These are phyloP conservation scores for Aspergillus ellipticus DNA, from an alignment of 495 filamentous ascomycete species.

Conservation along the genomic window DNA sequence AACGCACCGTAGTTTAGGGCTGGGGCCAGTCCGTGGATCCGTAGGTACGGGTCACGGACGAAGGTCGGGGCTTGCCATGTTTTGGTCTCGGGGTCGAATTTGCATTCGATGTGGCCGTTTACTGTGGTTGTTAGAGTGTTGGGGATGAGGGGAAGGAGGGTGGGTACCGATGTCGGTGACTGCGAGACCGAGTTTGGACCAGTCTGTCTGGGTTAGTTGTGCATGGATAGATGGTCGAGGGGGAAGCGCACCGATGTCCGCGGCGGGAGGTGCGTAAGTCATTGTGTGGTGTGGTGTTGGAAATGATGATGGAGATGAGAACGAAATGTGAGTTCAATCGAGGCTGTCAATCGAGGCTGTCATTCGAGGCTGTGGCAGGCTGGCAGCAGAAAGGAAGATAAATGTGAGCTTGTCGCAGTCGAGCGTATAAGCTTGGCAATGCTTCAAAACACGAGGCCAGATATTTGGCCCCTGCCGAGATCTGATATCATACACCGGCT, in stretches of 20 bases:
- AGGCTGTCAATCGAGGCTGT: no score
- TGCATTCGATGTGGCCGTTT: constrained; percentile 45
- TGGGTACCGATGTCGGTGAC: neutral
- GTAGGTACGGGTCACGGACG: constrained; percentile 38
- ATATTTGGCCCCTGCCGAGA: no score
- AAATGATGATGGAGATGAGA: neutral
- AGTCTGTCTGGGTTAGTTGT: neutral
- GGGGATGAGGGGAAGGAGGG: neutral
- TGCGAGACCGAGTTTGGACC: neutral
- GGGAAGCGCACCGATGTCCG: neutral
- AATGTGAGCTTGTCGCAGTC: no score
- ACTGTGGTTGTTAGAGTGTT: constrained; percentile 18
- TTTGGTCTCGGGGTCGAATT: constrained; percentile 28
- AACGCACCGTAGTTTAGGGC: constrained; percentile 39
- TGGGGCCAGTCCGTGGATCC: constrained; percentile 41
- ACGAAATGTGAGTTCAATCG: no score
- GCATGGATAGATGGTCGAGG: neutral
- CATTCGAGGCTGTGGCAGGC: no score
- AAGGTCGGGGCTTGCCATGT: constrained; percentile 38
- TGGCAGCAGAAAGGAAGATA: no score
- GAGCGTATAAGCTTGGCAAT: no score
- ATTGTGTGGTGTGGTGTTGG: neutral
- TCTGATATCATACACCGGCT: no score
- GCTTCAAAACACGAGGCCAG: no score
- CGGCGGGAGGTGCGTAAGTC: neutral